Evolutionary conservation across 129 eudicot genomes (phyloP).

Genomic region (Lactuca saligna): DNA sequence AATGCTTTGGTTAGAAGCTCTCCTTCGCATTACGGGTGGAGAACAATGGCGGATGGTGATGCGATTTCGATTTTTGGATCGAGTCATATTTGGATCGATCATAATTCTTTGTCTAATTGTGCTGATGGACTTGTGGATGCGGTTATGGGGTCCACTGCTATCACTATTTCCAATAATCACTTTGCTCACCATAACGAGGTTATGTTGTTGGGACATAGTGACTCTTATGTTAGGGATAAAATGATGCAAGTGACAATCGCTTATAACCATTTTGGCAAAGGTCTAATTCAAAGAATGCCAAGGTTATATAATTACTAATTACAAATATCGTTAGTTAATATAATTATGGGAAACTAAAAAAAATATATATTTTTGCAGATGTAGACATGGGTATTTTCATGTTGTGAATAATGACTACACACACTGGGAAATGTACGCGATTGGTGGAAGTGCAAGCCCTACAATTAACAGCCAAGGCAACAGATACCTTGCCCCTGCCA

Average conservation of each 20-base stretch:
- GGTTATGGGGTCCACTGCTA: constrained; percentile 92
- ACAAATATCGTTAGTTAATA: neutral
- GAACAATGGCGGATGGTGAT: constrained; percentile 97
- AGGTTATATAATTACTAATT: constrained; percentile 50
- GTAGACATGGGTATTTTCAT: constrained; percentile 95
- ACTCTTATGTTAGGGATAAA: constrained; percentile 73
- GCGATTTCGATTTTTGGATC: constrained; percentile 82
- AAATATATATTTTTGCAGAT: constrained; percentile 42
- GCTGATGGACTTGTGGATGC: constrained; percentile 96
- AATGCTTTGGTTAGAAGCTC: constrained; percentile 97
- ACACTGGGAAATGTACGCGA: constrained; percentile 99
- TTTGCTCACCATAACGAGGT: constrained; percentile 94
- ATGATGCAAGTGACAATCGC: constrained; percentile 96
- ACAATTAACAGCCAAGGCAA: constrained; percentile 97
- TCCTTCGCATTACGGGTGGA: constrained; percentile 82
- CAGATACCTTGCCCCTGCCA: constrained; percentile 80
- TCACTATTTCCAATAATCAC: constrained; percentile 86
- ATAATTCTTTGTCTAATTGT: constrained; percentile 81
- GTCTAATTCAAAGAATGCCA: constrained; percentile 96
- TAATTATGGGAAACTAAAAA: neutral
- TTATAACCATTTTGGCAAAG: constrained; percentile 88
- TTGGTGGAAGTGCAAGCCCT: constrained; percentile 94
- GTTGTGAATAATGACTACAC: constrained; percentile 99
- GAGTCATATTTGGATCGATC: constrained; percentile 92
- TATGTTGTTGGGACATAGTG: constrained; percentile 96